Evolutionary conservation across 2,329 filamentous ascomycete genomes (phyloP).

Genomic region (Annulohypoxylon truncatum): DNA sequence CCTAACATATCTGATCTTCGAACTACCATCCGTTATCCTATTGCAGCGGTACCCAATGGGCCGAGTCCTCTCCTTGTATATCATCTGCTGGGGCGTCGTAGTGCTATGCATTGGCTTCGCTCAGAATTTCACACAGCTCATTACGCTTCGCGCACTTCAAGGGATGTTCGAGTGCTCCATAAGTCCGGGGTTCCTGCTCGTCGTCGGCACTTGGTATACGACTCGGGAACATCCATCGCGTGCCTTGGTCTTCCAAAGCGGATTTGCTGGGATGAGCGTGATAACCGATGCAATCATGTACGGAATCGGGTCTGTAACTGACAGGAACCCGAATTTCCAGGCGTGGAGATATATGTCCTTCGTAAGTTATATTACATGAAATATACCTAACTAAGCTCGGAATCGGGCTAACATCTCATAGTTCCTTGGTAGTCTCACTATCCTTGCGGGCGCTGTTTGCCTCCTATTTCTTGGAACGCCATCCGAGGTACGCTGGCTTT

Average conservation of each 20-base stretch:
- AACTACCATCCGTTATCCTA: slow-evolving; percentile 48
- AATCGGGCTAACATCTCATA: slow-evolving; percentile 17
- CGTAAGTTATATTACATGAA: slow-evolving; percentile 36
- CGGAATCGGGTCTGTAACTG: slow-evolving; percentile 50
- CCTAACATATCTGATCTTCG: slow-evolving; percentile 49
- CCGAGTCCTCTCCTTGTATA: slow-evolving; percentile 46
- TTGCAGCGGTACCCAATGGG: slow-evolving; percentile 50
- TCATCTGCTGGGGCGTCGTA: slow-evolving; percentile 50
- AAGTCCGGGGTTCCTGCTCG: slow-evolving; percentile 53
- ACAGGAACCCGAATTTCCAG: slow-evolving; percentile 45
- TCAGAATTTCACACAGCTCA: slow-evolving; percentile 52
- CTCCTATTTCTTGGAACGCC: slow-evolving; percentile 53
- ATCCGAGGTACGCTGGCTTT: slow-evolving; percentile 54
- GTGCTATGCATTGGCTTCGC: slow-evolving; percentile 54
- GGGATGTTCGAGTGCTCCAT: slow-evolving; percentile 55
- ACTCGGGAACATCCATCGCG: slow-evolving; percentile 53
- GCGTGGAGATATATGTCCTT: slow-evolving; percentile 55
- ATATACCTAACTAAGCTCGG: background rate
- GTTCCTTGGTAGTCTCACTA: slow-evolving; percentile 53
- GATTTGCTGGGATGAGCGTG: slow-evolving; percentile 52
- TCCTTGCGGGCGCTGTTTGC: slow-evolving; percentile 50
- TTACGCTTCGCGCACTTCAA: slow-evolving; percentile 52
- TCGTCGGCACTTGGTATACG: slow-evolving; percentile 54
- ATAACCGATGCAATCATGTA: slow-evolving; percentile 52
- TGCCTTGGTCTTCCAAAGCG: slow-evolving; percentile 52